A percentile compares a stretch with the other conserved stretches of the same genome.
Conservation (phyloP, 164 flowering plant genomes). For the Umbilicus rupestris region DNA sequence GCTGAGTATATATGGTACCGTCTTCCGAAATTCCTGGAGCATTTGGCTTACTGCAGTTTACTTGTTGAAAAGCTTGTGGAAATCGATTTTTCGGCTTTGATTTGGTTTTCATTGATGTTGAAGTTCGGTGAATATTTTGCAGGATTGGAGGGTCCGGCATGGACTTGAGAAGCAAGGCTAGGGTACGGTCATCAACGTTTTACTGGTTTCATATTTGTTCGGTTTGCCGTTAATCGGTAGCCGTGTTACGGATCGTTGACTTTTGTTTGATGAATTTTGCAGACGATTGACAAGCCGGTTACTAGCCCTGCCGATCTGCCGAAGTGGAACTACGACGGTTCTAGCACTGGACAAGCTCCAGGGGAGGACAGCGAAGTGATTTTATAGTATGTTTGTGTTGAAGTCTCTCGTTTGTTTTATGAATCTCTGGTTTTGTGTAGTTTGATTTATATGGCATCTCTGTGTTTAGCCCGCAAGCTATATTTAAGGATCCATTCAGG, state of each 20-base stretch:
- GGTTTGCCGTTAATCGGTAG: neutral
- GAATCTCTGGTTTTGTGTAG: neutral
- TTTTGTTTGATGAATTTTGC: neutral
- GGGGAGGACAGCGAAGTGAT: conserved; percentile 51
- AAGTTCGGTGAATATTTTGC: neutral
- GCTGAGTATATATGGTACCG: conserved; percentile 76
- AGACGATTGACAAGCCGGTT: conserved; percentile 36
- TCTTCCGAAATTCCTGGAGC: neutral
- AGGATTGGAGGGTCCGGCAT: conserved; percentile 59
- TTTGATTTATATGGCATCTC: neutral
- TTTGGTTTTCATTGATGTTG: neutral
- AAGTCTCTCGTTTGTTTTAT: neutral
- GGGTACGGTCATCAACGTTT: conserved; percentile 22
- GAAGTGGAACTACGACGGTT: conserved; percentile 50
- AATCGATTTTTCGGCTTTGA: neutral
- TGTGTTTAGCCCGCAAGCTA: conserved; percentile 38
- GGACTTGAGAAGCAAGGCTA: conserved; percentile 52
- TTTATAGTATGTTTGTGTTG: conserved; percentile 24
- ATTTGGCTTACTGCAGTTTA: neutral
- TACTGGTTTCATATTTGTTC: neutral
- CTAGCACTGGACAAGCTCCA: conserved; percentile 50
- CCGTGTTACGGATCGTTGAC: neutral
- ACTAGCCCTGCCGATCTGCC: conserved; percentile 32
- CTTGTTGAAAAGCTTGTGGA: too few relatives aligned
- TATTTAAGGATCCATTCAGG: conserved; percentile 53